Percentiles rank a stretch among this genome's conserved stretches.
Conservation (phyloP, 1,284 basidiomycete genomes). For the Papiliotrema nemorosa region DNA sequence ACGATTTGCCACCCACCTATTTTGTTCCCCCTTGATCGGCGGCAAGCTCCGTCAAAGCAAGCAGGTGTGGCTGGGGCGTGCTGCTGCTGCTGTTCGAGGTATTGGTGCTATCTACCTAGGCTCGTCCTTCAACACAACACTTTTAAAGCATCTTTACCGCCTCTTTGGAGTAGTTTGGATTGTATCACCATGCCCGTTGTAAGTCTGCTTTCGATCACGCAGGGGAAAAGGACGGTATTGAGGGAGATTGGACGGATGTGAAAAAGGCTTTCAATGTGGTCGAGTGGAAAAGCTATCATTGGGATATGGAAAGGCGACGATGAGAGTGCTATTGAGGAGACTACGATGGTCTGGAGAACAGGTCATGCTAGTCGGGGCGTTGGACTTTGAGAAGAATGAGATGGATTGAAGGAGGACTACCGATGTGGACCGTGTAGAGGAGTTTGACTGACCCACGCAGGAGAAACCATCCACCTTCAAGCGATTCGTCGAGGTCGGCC, state of each 20-base stretch:
- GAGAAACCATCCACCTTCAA: conserved; percentile 75
- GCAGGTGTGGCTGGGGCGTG: neutral
- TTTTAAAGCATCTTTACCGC: conserved; percentile 5
- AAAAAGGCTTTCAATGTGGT: no score
- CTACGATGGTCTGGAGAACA: conserved; percentile 3
- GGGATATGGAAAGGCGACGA: no score
- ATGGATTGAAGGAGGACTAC: neutral
- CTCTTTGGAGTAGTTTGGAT: neutral
- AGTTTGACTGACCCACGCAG: no score
- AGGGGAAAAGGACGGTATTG: no score
- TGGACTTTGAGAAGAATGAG: neutral
- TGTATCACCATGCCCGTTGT: no score
- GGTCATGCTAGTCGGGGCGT: no score
- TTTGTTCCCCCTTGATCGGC: neutral
- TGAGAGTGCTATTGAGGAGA: no score
- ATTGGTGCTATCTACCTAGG: neutral
- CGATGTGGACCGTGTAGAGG: no score
- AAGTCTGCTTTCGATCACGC: no score
- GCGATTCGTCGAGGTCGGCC: conserved; percentile 97
- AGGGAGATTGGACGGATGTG: no score
- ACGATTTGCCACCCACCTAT: neutral
- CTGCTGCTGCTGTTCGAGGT: neutral
- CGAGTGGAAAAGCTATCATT: no score
- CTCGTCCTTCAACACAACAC: conserved; percentile 18
- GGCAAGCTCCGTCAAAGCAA: no score